phyloP scores from a whole-genome alignment of 371 early-diverging fungal species.

The Haplosporangium sp. region DNA sequence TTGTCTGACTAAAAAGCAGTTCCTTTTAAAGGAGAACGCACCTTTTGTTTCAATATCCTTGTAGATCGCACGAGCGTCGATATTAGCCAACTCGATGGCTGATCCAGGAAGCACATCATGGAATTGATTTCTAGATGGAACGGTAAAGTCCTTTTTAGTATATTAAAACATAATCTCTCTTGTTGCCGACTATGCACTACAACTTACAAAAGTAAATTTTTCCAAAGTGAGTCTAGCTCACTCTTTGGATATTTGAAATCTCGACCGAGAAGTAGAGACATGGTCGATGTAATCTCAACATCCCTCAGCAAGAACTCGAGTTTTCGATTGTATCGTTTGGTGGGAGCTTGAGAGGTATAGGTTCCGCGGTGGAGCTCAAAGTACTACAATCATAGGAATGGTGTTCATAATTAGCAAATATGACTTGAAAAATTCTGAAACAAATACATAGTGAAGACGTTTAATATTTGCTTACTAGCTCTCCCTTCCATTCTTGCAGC shows the following conservation, averaged over 20 bases:
- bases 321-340: constrained; percentile 88
- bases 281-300: constrained; percentile 78
- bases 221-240: constrained; percentile 89
- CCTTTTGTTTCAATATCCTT: constrained; percentile 60
- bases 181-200: too few species aligned
- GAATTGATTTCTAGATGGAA: constrained; percentile 81
- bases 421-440: too few species aligned
- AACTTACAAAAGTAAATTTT: constrained; percentile 80
- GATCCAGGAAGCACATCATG: constrained; percentile 97
- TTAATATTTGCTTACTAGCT: constrained; percentile 70
- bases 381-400: constrained; percentile 70
- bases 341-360: constrained; percentile 92
- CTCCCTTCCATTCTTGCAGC: constrained; percentile 91
- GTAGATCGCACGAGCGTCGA: constrained; percentile 75
- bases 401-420: too few species aligned
- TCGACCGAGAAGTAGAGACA: constrained; percentile 22
- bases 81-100: constrained; percentile 89
- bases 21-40: not conserved
- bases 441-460: not conserved
- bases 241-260: constrained; percentile 74
- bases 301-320: constrained; percentile 88
- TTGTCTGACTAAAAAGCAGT: not conserved
- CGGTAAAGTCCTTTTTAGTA: not conserved
- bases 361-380: constrained; percentile 98
- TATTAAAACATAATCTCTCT: too few species aligned